phyloP scores from a whole-genome alignment of 78 protist species.

The Planoprotostelium fungivorum region DNA sequence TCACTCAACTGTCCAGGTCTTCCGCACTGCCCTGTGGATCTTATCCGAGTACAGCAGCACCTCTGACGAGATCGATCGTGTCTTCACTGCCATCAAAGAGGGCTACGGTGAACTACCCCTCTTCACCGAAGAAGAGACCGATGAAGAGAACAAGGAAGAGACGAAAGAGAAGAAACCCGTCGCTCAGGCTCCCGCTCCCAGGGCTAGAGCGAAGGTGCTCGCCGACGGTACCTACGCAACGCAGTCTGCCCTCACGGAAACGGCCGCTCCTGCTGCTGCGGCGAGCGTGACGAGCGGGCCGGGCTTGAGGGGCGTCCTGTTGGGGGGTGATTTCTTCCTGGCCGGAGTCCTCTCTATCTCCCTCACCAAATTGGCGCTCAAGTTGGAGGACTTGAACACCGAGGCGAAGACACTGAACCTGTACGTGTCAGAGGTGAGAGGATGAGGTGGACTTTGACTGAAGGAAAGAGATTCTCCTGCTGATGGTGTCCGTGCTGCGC shows the following conservation, averaged over 20 bases:
- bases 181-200: neutral
- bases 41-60: conserved; percentile 71
- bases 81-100: conserved; percentile 34
- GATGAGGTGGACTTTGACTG: neutral
- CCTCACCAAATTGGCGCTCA: conserved; percentile 74
- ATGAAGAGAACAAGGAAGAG: conserved; percentile 16
- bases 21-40: conserved; percentile 86
- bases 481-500: conserved; percentile 41
- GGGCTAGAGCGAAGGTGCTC: conserved; percentile 33
- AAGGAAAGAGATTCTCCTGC: conserved; percentile 26
- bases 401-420: conserved; percentile 4
- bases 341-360: conserved; percentile 51
- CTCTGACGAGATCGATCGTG: conserved; percentile 46
- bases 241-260: conserved; percentile 16
- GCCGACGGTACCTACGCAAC: conserved; percentile 60
- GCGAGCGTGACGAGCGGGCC: neutral
- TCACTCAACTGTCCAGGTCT: conserved; percentile 29
- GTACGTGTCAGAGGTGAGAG: conserved; percentile 31
- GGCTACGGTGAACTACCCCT: neutral
- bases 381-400: conserved; percentile 18
- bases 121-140: conserved; percentile 3
- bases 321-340: conserved; percentile 71
- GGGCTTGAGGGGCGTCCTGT: conserved; percentile 8
- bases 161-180: conserved; percentile 19
- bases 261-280: neutral